Evolutionary conservation across 2,329 filamentous ascomycete species (phyloP).

Genomic region (Cercospora canescens): DNA sequence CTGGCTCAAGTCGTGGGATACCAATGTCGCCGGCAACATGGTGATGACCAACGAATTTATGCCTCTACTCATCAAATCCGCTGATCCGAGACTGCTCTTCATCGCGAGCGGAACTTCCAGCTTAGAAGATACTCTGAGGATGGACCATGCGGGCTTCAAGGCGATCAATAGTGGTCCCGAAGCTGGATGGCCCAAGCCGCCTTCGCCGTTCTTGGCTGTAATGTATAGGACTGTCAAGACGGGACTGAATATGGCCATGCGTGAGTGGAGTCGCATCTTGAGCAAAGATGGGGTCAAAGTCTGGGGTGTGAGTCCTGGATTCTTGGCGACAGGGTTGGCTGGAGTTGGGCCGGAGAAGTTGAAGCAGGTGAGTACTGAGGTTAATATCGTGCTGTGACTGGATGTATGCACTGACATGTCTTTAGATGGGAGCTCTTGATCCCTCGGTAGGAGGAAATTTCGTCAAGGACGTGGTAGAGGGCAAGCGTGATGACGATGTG

Average conservation of each 20-base stretch:
- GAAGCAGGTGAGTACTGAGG: constrained; percentile 16
- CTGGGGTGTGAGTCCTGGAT: constrained; percentile 48
- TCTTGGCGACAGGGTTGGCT: constrained; percentile 47
- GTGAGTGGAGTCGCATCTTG: constrained; percentile 47
- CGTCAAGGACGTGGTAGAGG: constrained; percentile 41
- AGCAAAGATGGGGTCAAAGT: constrained; percentile 51
- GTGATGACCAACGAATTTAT: constrained; percentile 39
- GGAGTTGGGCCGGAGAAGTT: constrained; percentile 34
- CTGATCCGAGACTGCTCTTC: constrained; percentile 40
- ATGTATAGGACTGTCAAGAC: constrained; percentile 47
- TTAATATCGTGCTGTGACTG: too few relatives aligned
- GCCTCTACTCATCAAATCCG: constrained; percentile 41
- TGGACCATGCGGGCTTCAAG: constrained; percentile 29
- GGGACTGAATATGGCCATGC: constrained; percentile 52
- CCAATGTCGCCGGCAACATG: constrained; percentile 43
- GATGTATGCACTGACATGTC: neutral
- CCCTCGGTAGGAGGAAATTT: constrained; percentile 39
- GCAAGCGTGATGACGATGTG: constrained; percentile 40
- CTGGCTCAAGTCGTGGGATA: constrained; percentile 39
- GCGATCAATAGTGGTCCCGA: constrained; percentile 29
- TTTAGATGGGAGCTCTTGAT: constrained; percentile 41
- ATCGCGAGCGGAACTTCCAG: constrained; percentile 45
- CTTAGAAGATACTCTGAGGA: constrained; percentile 37
- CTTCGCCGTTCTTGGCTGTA: constrained; percentile 27
- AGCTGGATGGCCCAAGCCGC: constrained; percentile 51